phyloP scores from a whole-genome alignment of 2,329 filamentous ascomycete genomes.

The Ophiosphaerella herpotricha region DNA sequence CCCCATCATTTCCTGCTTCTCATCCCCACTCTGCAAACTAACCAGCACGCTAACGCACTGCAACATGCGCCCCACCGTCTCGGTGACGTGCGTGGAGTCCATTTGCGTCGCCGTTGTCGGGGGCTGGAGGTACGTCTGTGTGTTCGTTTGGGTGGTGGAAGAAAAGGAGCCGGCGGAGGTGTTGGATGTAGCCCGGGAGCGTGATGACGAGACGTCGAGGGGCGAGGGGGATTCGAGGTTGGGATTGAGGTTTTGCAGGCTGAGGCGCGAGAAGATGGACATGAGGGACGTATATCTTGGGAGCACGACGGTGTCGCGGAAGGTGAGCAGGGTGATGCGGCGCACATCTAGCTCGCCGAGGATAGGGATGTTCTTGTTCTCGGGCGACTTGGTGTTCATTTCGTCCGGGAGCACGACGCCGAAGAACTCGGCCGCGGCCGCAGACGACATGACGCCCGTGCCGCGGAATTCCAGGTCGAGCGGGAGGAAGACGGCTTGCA shows the following conservation, averaged over 20 bases:
- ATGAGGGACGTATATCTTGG: slow-evolving; percentile 88
- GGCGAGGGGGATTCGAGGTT: slow-evolving; percentile 55
- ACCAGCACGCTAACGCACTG: slow-evolving; percentile 94
- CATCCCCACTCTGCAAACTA: slow-evolving; percentile 72
- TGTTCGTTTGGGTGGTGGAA: slow-evolving; percentile 31
- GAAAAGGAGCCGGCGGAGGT: slow-evolving; percentile 62
- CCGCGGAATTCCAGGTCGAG: slow-evolving; percentile 93
- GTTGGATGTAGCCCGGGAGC: slow-evolving; percentile 84
- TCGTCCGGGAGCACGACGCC: slow-evolving; percentile 63
- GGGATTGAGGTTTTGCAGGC: slow-evolving; percentile 71
- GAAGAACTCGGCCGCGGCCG: slow-evolving; percentile 91
- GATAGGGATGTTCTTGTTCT: slow-evolving; percentile 49
- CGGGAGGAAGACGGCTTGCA: slow-evolving; percentile 93
- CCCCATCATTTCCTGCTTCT: slow-evolving; percentile 77
- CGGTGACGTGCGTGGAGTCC: slow-evolving; percentile 76
- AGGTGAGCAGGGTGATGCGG: slow-evolving; percentile 84
- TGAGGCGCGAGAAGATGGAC: slow-evolving; percentile 85
- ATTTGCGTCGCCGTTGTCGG: slow-evolving; percentile 15
- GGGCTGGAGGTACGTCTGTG: slow-evolving; percentile 14
- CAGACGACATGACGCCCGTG: slow-evolving; percentile 75
- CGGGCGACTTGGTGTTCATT: slow-evolving; percentile 53
- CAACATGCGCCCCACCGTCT: slow-evolving; percentile 92
- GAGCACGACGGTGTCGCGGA: slow-evolving; percentile 85
- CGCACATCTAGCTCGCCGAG: slow-evolving; percentile 76
- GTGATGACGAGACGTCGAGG: slow-evolving; percentile 49